Conservation (phyloP, 2,329 filamentous ascomycete genomes). For the Diplodia sapinea region DNA sequence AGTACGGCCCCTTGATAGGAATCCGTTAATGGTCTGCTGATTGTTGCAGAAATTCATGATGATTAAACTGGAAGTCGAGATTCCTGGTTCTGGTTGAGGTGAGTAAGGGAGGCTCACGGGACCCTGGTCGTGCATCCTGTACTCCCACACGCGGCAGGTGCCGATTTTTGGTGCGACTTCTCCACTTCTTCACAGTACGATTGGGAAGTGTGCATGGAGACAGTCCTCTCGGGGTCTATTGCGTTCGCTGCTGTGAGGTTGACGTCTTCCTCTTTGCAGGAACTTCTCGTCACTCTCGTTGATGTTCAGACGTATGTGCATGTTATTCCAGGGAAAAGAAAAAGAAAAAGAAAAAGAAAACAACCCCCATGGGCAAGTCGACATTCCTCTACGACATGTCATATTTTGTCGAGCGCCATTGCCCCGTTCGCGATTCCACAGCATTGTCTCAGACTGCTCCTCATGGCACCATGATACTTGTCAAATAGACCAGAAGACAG, state of each 20-base stretch:
- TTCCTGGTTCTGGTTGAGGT: conserved; percentile 26
- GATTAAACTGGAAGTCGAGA: conserved; percentile 7
- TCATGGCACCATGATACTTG: not conserved
- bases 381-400: not conserved
- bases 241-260: not conserved
- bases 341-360: not conserved
- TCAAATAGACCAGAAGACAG: conserved; percentile 1
- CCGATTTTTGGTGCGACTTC: conserved; percentile 15
- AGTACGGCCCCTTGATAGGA: conserved; percentile 7
- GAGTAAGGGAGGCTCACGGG: conserved; percentile 19
- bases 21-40: not conserved
- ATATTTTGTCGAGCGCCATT: not conserved
- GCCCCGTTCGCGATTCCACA: not conserved
- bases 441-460: not conserved
- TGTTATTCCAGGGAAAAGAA: not conserved
- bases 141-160: conserved; percentile 17
- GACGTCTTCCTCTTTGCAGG: not conserved
- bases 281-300: not conserved
- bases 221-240: not conserved
- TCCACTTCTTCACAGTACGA: not conserved
- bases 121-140: conserved; percentile 13
- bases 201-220: not conserved
- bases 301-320: not conserved
- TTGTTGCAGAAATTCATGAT: conserved; percentile 2
- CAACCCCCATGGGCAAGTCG: not conserved